Conservation (phyloP, 192 early-diverging fungal species). For the Podila epigama region DNA sequence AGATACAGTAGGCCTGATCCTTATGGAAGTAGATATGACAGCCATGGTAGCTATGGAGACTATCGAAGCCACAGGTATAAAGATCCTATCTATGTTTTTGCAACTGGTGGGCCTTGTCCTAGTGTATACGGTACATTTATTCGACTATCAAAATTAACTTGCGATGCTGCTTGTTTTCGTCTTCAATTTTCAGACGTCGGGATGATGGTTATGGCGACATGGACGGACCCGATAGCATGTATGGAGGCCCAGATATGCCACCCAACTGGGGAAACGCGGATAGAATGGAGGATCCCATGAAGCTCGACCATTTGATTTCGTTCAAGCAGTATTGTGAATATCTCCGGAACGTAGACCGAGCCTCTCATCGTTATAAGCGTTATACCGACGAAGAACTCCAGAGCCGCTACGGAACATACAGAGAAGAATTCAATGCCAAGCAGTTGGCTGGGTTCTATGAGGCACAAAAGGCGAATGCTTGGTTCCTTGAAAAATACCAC, state of each 20-base stretch:
- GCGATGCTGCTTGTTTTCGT: neutral
- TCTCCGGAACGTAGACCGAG: conserved; percentile 54
- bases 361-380: conserved; percentile 61
- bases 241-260: conserved; percentile 42
- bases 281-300: conserved; percentile 71
- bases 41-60: conserved; percentile 52
- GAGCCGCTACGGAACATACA: conserved; percentile 82
- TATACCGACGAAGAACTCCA: conserved; percentile 83
- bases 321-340: conserved; percentile 80
- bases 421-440: conserved; percentile 74
- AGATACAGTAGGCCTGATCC: conserved; percentile 54
- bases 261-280: conserved; percentile 45
- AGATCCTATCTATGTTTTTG: neutral
- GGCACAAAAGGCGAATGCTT: conserved; percentile 81
- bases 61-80: conserved; percentile 45
- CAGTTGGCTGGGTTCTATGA: conserved; percentile 79
- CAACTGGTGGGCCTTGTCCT: neutral
- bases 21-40: conserved; percentile 39
- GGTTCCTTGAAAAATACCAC: conserved; percentile 95
- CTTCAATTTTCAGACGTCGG: conserved; percentile 17
- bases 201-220: conserved; percentile 51
- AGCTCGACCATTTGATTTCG: conserved; percentile 78
- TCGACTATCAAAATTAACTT: neutral
- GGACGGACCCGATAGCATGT: conserved; percentile 44
- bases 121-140: neutral